Conservation (phyloP, 2,329 filamentous ascomycete genomes). For the Cercospora nicotianae region DNA sequence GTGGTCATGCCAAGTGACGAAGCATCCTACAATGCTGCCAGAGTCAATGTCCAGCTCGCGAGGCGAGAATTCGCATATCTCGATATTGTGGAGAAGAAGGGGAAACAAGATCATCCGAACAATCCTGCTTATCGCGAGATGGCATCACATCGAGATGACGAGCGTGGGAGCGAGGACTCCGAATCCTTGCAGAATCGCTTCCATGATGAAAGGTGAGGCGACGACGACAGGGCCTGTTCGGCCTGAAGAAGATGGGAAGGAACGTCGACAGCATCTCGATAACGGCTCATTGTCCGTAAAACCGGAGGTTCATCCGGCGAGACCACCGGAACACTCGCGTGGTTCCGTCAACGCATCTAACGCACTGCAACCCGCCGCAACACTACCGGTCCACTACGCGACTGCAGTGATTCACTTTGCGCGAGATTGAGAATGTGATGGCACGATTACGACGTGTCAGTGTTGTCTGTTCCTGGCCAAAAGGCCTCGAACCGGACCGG, state of each 20-base stretch:
- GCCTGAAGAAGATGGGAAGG: neutral
- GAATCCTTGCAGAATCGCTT: conserved; percentile 18
- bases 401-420: neutral
- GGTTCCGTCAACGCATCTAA: neutral
- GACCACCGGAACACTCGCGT: neutral
- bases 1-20: conserved; percentile 89
- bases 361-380: neutral
- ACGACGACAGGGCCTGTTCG: neutral
- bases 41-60: conserved; percentile 86
- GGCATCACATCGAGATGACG: conserved; percentile 18
- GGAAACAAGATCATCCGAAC: conserved; percentile 28
- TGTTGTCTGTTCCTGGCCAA: neutral
- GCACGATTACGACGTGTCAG: neutral
- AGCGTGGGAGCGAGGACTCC: conserved; percentile 22
- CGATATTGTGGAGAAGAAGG: conserved; percentile 47
- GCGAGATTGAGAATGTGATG: neutral
- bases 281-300: neutral
- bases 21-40: conserved; percentile 83
- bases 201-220: conserved; percentile 20
- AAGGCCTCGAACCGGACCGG: neutral
- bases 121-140: conserved; percentile 17
- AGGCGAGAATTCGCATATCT: conserved; percentile 74
- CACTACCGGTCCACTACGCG: neutral
- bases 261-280: neutral
- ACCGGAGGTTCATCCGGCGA: neutral